Base-by-base conservation (phyloP, 2,329 filamentous ascomycete species). In the Sarocladium strictum region DNA sequence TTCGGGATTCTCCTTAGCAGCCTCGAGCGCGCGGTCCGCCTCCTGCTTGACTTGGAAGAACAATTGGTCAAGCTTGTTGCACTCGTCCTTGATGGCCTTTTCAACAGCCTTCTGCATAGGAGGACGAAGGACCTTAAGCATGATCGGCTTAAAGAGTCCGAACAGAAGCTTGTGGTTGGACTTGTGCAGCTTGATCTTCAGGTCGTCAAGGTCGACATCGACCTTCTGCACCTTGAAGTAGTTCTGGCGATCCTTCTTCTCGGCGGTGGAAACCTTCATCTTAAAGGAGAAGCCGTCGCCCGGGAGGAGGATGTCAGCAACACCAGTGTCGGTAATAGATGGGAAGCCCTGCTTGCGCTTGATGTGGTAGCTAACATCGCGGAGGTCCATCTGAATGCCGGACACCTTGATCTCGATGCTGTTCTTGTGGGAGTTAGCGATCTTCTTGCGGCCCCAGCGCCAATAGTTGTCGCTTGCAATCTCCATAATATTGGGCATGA, bases 191-290 rank as follows among this genome's bases (percentile, higher is more conserved):
- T 96, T 96, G 74, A 99, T 85, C 62, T 87, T 82, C 56, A 97
- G 79, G 65, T 92, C 70, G 73, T 89, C 88, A 61, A 96, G 83
- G 63, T 90, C 85, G 19, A 96, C 89, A 38, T 88, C 79, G 2
- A 96, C 87, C 70, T 88, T 92, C 66, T 96, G 90, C 57, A 97
- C 81, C 81, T 96, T 97, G 82, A 97, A 93, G 74, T 96, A 94
- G 69, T 94, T 85, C 63, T 89, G 83, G 26, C 78, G 76, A 64
- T 96, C 91, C 19, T 76, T 78, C 67, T 86, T 82, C 53, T 93
- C 85, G 2, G 90, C 86, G 47, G 86, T 92, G 55, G 92, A 89
- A 62, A 96, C 80, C 67, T 90, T 89, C 66, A 97, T 84, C 72
- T 91, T 92, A 81, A 97, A 96, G 64, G 87, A 88, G 69, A 99